These are phyloP conservation scores for Areca catechu DNA, from an alignment of 176 grass and related monocot species.

Conservation along the genomic window DNA sequence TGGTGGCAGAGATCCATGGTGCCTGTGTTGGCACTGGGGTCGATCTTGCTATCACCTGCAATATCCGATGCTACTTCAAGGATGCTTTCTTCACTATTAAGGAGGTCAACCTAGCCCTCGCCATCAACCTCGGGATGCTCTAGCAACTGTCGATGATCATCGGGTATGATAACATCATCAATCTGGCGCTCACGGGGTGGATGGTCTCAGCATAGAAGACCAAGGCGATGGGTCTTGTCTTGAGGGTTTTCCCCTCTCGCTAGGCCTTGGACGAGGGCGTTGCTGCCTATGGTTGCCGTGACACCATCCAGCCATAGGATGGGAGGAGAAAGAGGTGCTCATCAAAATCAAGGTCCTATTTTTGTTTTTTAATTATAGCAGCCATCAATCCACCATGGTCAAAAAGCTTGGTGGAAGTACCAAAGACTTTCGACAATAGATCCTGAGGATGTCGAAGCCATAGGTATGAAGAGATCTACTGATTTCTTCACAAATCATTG, in stretches of 20 bases:
- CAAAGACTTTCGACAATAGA: no score
- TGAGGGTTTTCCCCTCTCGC: slow-evolving; percentile 50
- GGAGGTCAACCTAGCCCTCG: slow-evolving; percentile 84
- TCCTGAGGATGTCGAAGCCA: no score
- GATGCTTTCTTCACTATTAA: slow-evolving; percentile 65
- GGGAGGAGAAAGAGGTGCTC: no score
- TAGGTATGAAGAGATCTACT: no score
- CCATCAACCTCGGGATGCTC: slow-evolving; percentile 59
- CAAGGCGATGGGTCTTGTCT: slow-evolving; percentile 63
- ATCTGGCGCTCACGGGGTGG: slow-evolving; percentile 57
- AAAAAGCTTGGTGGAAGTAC: no score
- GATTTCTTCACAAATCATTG: no score
- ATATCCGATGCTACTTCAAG: slow-evolving; percentile 53
- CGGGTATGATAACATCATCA: slow-evolving; percentile 45
- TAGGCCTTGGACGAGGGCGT: no score
- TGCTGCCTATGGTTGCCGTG: no score
- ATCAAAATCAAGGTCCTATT: no score
- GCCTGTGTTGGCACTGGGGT: slow-evolving; percentile 58
- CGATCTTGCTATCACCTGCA: slow-evolving; percentile 44
- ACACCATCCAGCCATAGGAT: no score
- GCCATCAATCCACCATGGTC: no score
- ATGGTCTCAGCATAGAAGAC: slow-evolving; percentile 51
- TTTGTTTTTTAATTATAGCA: no score
- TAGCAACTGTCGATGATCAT: slow-evolving; percentile 53
- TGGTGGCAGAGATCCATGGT: slow-evolving; percentile 57